Conservation (phyloP, 331 rosid species). For the Spiraea crenata region DNA sequence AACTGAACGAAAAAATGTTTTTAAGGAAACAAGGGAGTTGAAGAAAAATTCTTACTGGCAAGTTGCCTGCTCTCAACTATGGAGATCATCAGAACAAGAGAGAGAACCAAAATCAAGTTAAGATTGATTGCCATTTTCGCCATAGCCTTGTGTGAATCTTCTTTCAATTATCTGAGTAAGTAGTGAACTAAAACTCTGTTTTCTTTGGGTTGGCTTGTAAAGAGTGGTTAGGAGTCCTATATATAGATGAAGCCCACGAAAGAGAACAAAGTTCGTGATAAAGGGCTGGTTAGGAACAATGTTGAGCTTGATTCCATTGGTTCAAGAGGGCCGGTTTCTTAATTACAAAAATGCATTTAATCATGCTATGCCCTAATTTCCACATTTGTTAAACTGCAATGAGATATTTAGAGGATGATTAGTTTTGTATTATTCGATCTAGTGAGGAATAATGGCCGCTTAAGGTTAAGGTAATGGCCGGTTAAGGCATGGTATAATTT, state of each 20-base stretch:
- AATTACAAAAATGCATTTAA: not conserved
- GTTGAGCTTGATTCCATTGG: not conserved
- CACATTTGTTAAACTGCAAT: too few relatives aligned
- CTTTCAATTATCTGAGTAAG: not conserved
- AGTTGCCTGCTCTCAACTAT: not conserved
- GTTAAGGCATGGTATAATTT: too few relatives aligned
- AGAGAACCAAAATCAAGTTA: not conserved
- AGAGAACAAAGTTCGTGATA: not conserved
- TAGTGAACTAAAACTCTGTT: not conserved
- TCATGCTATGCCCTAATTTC: too few relatives aligned
- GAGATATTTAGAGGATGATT: too few relatives aligned
- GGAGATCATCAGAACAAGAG: not conserved
- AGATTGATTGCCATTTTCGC: not conserved
- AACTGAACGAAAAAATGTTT: not conserved
- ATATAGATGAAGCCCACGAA: not conserved
- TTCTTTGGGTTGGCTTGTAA: not conserved
- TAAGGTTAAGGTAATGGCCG: too few relatives aligned
- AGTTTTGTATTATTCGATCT: too few relatives aligned
- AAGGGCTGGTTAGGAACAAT: not conserved
- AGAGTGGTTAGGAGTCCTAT: not conserved
- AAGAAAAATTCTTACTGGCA: not conserved
- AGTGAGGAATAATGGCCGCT: too few relatives aligned
- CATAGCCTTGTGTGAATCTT: not conserved
- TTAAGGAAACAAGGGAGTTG: not conserved
- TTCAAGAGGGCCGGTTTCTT: not conserved